Evolutionary conservation across 2,329 filamentous ascomycete genomes (phyloP), one percentile per base, ranked within the genome.

Genomic region (Aureobasidium sp.): DNA sequence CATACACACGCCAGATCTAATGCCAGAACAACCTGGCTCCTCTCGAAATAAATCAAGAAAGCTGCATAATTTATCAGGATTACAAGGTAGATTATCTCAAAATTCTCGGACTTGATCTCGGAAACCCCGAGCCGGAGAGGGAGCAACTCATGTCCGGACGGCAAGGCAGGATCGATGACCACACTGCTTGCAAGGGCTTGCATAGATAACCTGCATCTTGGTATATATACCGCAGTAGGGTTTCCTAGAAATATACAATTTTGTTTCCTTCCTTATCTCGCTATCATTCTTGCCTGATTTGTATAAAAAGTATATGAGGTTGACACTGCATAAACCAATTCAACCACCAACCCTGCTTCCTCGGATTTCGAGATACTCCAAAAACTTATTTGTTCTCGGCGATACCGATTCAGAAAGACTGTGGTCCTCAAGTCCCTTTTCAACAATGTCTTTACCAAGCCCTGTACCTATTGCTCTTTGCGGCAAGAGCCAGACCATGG

Each of bases 391-490:
- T 20, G 9, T 12, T 17, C 12, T n/a, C 22, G 17, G 8, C 12
- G 29, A 20, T 27, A 29, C 25, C 22, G 31, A 3, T 17, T 15
- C 41, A 15, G n/a, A 5, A 12, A 11, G 7, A 39, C 15, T 17
- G 27, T 7, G 8, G 20, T 20, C 15, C 22, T 17, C 31, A 12
- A 39, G 17, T 9, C 7, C 44, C 7, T 20, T 12, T 11, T 37
- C 57, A n/a, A 49, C 17, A 37, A 60, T 60, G 57, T 60, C 57
- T 60, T 45, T 60, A 2, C 36, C 58, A 15, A 53, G 1, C 14
- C 60, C 60, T 9, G 60, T 62, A 7, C 49, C 60, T 1, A 48
- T 62, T 34, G 52, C 52, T 15, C 60, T 62, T 8, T 62, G 60
- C 17, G 60, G 60, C 51, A 62, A 62, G 44, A 53, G 14, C 17